phyloP scores from a whole-genome alignment of 176 grass and related monocot species.

The Lolium perenne region DNA sequence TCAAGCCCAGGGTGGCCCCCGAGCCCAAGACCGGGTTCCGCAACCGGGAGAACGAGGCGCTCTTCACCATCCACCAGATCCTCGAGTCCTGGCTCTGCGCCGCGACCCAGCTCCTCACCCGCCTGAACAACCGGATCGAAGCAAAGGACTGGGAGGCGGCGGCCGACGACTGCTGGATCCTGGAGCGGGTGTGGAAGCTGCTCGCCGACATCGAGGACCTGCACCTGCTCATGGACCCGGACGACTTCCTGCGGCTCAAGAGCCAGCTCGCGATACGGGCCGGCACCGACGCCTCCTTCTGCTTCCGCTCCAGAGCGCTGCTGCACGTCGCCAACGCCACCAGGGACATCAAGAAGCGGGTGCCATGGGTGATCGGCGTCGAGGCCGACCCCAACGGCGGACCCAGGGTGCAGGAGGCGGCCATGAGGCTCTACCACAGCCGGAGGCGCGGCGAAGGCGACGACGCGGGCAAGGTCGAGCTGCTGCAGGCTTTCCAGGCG shows the following conservation, averaged over 20 bases:
- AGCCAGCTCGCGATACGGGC: conserved; percentile 72
- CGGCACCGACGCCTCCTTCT: conserved; percentile 66
- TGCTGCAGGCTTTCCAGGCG: conserved; percentile 82
- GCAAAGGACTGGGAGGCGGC: conserved; percentile 68
- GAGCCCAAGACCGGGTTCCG: conserved; percentile 49
- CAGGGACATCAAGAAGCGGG: conserved; percentile 68
- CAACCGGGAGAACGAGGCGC: conserved; percentile 69
- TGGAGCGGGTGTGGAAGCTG: conserved; percentile 90
- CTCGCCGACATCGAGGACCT: conserved; percentile 85
- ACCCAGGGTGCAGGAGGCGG: conserved; percentile 82
- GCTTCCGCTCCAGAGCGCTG: conserved; percentile 74
- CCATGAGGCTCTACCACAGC: conserved; percentile 89
- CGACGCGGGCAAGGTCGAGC: conserved; percentile 67
- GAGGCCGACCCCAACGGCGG: conserved; percentile 92
- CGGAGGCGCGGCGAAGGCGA: conserved; percentile 62
- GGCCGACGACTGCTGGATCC: conserved; percentile 76
- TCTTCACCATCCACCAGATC: conserved; percentile 80
- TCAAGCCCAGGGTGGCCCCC: conserved; percentile 52
- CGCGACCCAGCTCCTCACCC: conserved; percentile 61
- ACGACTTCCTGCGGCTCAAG: conserved; percentile 94
- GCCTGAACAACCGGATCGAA: conserved; percentile 60
- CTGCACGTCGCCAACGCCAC: conserved; percentile 57
- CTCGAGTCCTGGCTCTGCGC: conserved; percentile 86
- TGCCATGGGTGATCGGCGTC: conserved; percentile 77
- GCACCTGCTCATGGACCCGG: conserved; percentile 88